Evolutionary conservation across 108 stramenopile genomes (phyloP), one percentile per base, ranked within the genome.

Genomic region (Fragilariopsis cylindrus): DNA sequence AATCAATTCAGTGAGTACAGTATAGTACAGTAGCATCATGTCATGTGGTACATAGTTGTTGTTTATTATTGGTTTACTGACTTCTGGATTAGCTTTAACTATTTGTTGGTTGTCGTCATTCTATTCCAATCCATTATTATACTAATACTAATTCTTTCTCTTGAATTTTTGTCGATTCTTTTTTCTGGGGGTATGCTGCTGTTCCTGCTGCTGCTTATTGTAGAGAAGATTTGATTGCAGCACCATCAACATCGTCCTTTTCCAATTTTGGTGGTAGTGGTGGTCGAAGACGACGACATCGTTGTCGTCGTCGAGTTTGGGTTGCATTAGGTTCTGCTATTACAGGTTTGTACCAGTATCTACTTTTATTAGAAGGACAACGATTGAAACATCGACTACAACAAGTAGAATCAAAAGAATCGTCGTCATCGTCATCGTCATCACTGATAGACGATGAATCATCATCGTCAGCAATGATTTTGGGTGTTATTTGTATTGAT

Each of bases 291-390:
- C 40, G 45, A 11, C 40, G 45, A 13, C 9, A 0, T 3, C 8
- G 30, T 5, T 2, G 42, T 3, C 8, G 30, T 5, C 62, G 43
- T 16, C 41, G 43, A 44, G 15, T 63, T n/a, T 63, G 12, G 5
- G 62, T 63, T 21, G 43, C 42, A 15, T 44, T 45, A n/a, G 62
- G 62, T 41, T 63, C 62, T 45, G 62, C 62, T 9, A 41, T 63
- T 45, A 42, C 8, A 13, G 62, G 62, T n/a, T 40, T 63, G 11
- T 30, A n/a, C 42, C 42, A 43, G 7, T 30, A 9, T 63, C 30
- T 41, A 30, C 30, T 30, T 30, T 47, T 6, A 21, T 4, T n/a
- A 30, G 62, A 18, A 57, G 13, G 62, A 63, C n/a, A 40, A 43
- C 60, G 60, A 60, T 21, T 60, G 18, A 21, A 7, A 2, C 3